A percentile compares a stretch with the other conserved stretches of the same genome.
These are phyloP conservation scores for Steccherinum ochraceum DNA, from an alignment of 768 basidiomycete genomes.

Conservation along the genomic window DNA sequence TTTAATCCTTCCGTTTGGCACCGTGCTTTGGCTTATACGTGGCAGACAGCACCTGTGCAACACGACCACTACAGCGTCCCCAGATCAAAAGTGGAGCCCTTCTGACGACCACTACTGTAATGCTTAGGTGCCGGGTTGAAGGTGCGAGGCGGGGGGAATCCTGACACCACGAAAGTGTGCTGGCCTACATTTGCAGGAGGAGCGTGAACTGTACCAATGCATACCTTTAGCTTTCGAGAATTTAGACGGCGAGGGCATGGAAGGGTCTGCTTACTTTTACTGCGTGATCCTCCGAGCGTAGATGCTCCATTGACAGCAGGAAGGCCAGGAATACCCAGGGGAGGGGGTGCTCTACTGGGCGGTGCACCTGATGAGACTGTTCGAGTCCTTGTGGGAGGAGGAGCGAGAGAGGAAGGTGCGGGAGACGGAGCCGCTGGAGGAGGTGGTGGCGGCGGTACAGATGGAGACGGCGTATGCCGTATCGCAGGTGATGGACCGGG, in stretches of 20 bases:
- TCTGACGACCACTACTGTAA: slow-evolving; percentile 60
- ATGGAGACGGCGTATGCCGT: slow-evolving; percentile 7
- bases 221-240: too few relatives aligned
- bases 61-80: slow-evolving; percentile 21
- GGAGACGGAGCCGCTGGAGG: slow-evolving; percentile 15
- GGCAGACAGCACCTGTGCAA: too few relatives aligned
- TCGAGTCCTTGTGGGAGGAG: slow-evolving; percentile 12
- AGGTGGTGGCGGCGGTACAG: slow-evolving; percentile 12
- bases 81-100: slow-evolving; percentile 69
- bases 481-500: slow-evolving; percentile 30
- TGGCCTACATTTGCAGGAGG: slow-evolving; percentile 59
- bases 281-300: slow-evolving; percentile 12
- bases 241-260: neutral
- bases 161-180: slow-evolving; percentile 69
- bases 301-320: neutral
- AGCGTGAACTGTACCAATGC: slow-evolving; percentile 37
- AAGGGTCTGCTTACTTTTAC: neutral
- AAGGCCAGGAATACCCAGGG: neutral
- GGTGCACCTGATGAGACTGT: slow-evolving; percentile 9
- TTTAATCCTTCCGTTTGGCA: too few relatives aligned
- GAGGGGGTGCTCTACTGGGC: slow-evolving; percentile 11
- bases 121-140: slow-evolving; percentile 44
- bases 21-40: too few relatives aligned
- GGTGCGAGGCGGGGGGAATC: slow-evolving; percentile 71
- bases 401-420: slow-evolving; percentile 18